Evolutionary conservation across 257 asterid genomes (phyloP).

Genomic region (Leonotis leonurus): DNA sequence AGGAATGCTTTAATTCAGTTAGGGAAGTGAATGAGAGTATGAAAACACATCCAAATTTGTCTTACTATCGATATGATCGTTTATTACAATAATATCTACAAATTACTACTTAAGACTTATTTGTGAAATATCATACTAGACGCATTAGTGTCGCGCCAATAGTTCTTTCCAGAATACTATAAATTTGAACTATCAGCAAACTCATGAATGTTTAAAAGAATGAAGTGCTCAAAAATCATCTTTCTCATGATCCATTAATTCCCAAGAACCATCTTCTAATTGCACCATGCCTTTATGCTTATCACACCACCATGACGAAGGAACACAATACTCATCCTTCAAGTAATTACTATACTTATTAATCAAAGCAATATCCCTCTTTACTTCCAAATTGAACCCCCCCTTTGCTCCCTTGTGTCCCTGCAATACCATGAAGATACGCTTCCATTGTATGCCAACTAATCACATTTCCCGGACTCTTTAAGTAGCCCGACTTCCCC

Average conservation of each 20-base stretch:
- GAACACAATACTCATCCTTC: conserved; percentile 50
- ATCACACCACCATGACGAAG: conserved; percentile 57
- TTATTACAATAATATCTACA: no score
- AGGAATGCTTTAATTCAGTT: background rate
- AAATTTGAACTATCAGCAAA: background rate
- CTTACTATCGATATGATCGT: no score
- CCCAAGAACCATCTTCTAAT: conserved; percentile 69
- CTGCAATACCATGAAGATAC: conserved; percentile 75
- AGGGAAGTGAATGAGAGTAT: background rate
- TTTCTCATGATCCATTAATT: conserved; percentile 43
- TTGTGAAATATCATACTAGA: background rate
- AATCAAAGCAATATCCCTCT: conserved; percentile 46
- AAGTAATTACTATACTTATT: conserved; percentile 48
- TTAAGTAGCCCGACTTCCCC: conserved; percentile 41
- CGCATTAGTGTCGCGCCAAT: background rate
- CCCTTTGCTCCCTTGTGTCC: conserved; percentile 44
- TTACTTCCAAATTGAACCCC: conserved; percentile 51
- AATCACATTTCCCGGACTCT: conserved; percentile 33
- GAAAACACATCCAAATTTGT: background rate
- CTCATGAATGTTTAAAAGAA: background rate
- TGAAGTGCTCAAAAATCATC: conserved; percentile 18
- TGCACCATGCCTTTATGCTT: conserved; percentile 79
- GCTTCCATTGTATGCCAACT: conserved; percentile 60
- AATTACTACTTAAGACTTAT: no score
- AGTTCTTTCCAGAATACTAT: background rate